Evolutionary conservation across 2,329 filamentous ascomycete genomes (phyloP), one percentile per base, ranked within the genome.

Genomic region (Colletotrichum truncatum): DNA sequence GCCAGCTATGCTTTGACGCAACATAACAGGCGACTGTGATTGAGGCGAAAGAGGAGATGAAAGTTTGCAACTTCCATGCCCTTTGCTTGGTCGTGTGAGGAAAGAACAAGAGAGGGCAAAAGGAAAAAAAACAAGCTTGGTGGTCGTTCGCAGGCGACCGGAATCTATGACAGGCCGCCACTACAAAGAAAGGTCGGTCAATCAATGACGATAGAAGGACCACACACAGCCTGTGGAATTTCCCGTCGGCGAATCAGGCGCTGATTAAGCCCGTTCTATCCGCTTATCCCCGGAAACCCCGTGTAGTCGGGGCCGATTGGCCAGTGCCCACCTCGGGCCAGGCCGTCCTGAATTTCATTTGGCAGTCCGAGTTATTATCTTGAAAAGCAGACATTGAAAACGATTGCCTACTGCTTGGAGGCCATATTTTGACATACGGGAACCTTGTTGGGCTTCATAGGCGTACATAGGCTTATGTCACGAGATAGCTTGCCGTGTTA

Each of bases 1-100:
- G 56, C 67, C 71, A 46, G 70, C 69, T 70, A 72, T 64, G 66
- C 71, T 61, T 64, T 70, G 66, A 46, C 70, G 72, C 62, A 74
- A 70, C 73, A 75, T 75, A 55, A 39, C 67, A 26, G 23, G 36
- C 38, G 32, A 46, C 26, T 30, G 14, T n/a, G 41, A 8, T 34
- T 8, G 38, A n/a, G 36, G 55, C 23, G 34, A 26, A 30, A 11
- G 11, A 32, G 16, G 32, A 62, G 26, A 49, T 18, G 21, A 34
- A 39, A 41, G 23, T 25, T 18, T 32, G 11, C 49, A 36, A 23
- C 32, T 48, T 32, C 49, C 62, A 65, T 65, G n/a, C 32, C 57
- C 55, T 23, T 51, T 16, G 11, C 21, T 51, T 25, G 21, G 14
- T 34, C 4, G 25, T n/a, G 7, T 26, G 11, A 30, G 14, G 52